Evolutionary conservation across 1,284 basidiomycete species (phyloP).

Genomic region (Trametes pubescens): DNA sequence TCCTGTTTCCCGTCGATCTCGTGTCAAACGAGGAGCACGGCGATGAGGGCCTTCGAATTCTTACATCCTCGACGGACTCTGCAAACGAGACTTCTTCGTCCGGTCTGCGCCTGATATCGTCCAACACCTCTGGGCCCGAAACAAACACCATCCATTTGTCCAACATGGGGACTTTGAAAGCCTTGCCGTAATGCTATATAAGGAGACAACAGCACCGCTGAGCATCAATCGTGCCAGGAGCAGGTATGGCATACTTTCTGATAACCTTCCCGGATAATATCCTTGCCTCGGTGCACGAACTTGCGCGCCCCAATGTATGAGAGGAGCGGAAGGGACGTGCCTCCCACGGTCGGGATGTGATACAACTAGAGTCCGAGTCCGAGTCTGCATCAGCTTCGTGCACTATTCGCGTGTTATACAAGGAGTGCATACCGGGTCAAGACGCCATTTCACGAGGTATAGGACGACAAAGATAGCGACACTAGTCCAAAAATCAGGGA

Average conservation of each 20-base stretch:
- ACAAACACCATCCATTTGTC: constrained; percentile 43
- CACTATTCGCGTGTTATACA: too few relatives aligned
- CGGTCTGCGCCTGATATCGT: constrained; percentile 42
- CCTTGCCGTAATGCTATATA: constrained; percentile 20
- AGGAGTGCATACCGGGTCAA: not conserved
- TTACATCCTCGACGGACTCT: constrained; percentile 40
- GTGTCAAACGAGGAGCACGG: not conserved
- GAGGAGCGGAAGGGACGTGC: constrained; percentile 33
- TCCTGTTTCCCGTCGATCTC: not conserved
- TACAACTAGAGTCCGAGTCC: constrained; percentile 12
- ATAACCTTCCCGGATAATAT: constrained; percentile 41
- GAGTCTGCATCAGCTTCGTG: not conserved
- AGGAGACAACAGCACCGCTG: not conserved
- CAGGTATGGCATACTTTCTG: constrained; percentile 33
- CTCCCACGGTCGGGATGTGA: constrained; percentile 42
- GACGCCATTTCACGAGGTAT: not conserved
- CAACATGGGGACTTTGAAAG: constrained; percentile 47
- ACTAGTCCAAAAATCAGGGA: not conserved
- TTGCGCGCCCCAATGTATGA: constrained; percentile 38
- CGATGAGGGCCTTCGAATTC: not conserved
- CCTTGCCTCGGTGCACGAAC: constrained; percentile 27
- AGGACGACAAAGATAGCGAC: not conserved
- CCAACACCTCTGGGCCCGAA: constrained; percentile 35
- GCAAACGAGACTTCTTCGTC: constrained; percentile 43
- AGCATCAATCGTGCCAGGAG: not conserved